A percentile compares a stretch with the other conserved stretches of the same genome.
Evolutionary conservation across 176 grass and related monocot species (phyloP).

Genomic region (Phragmites australis): DNA sequence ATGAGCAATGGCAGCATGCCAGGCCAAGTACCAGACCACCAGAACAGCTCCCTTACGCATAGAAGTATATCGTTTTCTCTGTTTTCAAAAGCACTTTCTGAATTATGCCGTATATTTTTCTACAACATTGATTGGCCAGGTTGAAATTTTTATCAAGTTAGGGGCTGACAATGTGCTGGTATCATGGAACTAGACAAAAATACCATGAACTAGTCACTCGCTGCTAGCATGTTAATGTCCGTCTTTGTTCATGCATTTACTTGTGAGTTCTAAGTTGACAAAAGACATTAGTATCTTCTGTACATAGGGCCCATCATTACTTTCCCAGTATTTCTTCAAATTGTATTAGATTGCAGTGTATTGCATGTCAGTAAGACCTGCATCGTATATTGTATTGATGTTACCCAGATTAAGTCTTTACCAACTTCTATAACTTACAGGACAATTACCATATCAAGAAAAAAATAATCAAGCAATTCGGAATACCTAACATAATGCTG

Average conservation of each 20-base stretch:
- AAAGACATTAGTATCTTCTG: not conserved
- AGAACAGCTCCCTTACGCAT: not conserved
- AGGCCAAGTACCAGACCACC: not conserved
- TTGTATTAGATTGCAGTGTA: not conserved
- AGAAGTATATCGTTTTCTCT: not conserved
- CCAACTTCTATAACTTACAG: not conserved
- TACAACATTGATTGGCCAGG: not conserved
- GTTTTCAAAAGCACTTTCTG: not conserved
- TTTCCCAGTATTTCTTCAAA: not conserved
- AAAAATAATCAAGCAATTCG: slow-evolving; percentile 1
- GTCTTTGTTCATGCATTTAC: not conserved
- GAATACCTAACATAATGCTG: not conserved
- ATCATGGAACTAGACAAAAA: not conserved
- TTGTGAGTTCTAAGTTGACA: not conserved
- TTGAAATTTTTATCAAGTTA: not conserved
- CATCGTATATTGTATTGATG: not conserved
- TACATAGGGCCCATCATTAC: not conserved
- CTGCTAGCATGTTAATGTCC: not conserved
- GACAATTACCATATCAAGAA: not conserved
- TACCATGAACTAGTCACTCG: not conserved
- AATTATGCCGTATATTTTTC: not conserved
- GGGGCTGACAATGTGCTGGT: not conserved
- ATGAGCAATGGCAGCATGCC: not conserved
- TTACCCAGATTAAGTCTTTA: not conserved
- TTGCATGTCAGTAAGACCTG: not conserved